Evolutionary conservation across 139 green algal genomes (phyloP), one percentile per base, ranked within the genome.

Genomic region (Dunaliella primolecta): DNA sequence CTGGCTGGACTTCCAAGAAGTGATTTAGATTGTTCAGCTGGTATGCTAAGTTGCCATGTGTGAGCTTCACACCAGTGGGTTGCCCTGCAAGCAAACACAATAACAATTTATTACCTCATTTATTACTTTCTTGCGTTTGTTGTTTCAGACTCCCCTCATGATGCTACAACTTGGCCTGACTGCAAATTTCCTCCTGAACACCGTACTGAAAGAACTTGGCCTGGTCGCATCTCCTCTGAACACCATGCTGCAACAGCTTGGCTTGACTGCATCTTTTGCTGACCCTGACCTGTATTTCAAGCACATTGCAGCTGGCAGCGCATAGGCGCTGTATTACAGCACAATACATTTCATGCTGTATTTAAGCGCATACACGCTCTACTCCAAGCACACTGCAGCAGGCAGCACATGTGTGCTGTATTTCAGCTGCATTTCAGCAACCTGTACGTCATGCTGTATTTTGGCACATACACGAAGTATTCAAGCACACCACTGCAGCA

Each of bases 41-140:
- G 85, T 98, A 97, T 29, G 94, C 71, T 32, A 99, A 90, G 90
- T 99, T 98, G 83, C 75, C 89, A 82, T 98, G 95, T 20, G 89
- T 93, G 80, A 98, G 91, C 86, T 89, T 89, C 29, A 96, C 95
- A 34, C 92, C 95, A 91, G 96, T 93, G 37, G 91, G 93, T 78
- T 90, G 81, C 25, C 88, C 90, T 92, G 88, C 0, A 21, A 23
- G 76, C n/a, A 70, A 75, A 74, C 64, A 80, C 23, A 46, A 36
- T 2, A 38, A 24, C 32, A 33, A 46, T 23, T 46, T 70, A 29
- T 64, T 34, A 1, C 2, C 27, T 33, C 78, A 20, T 32, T 57
- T 31, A 75, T 46, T n/a, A 27, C n/a, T 20, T 81, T 31, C 21
- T 33, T 46, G 76, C 30, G 3, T 27, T 29, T 46, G 3, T 11